Percentiles rank a stretch among this genome's conserved stretches.
phyloP scores from a whole-genome alignment of 306 rosid genomes.

The Phaseolus lunatus region DNA sequence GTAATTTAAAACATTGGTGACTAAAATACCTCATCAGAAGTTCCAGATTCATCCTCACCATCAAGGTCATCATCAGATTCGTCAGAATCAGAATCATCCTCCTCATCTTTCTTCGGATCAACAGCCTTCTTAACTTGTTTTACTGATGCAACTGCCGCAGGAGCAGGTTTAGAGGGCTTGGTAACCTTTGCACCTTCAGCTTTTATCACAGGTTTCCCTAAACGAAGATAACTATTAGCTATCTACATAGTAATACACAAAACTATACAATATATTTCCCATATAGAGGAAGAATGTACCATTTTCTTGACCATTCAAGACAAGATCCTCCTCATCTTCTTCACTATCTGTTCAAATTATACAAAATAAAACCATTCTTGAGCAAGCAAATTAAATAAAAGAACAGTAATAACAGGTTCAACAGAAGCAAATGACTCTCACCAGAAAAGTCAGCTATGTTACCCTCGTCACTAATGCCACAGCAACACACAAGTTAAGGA shows the following conservation, averaged over 20 bases:
- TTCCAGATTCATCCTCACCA: constrained; percentile 43
- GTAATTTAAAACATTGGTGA: neutral
- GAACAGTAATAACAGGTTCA: neutral
- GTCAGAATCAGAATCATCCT: constrained; percentile 47
- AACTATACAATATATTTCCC: neutral
- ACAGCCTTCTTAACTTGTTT: constrained; percentile 58
- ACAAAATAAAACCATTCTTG: constrained; percentile 12
- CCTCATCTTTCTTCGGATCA: constrained; percentile 59
- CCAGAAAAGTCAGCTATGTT: constrained; percentile 42
- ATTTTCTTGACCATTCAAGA: constrained; percentile 35
- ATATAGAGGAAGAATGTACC: constrained; percentile 50
- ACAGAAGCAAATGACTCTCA: constrained; percentile 33
- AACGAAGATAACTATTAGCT: neutral
- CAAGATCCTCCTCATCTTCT: constrained; percentile 28
- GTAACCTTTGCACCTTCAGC: constrained; percentile 44
- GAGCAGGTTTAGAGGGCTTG: constrained; percentile 40
- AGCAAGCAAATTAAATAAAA: constrained; percentile 28
- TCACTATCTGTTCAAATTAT: constrained; percentile 46
- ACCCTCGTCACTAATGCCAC: constrained; percentile 24
- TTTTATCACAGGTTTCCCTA: constrained; percentile 54
- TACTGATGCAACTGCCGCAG: constrained; percentile 37
- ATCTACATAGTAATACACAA: neutral
- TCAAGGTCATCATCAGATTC: constrained; percentile 45
- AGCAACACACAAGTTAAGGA: constrained; percentile 54
- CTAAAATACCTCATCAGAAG: constrained; percentile 54